Percentiles rank a stretch among this genome's conserved stretches.
Conservation (phyloP, 345 rosid species). For the Conringia planisiliqua region DNA sequence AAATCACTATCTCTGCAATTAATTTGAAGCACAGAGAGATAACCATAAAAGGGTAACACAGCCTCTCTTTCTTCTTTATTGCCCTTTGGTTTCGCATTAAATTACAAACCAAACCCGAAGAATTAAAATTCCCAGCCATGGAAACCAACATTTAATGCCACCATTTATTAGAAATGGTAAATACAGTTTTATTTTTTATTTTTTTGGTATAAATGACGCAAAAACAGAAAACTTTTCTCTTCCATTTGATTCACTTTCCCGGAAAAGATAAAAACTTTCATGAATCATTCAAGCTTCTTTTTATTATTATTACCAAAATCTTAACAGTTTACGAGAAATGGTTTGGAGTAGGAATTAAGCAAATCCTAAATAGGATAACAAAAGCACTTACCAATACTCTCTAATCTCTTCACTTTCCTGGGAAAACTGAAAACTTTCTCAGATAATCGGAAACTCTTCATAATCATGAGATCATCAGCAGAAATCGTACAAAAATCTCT, state of each 20-base stretch:
- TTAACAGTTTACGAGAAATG: not conserved
- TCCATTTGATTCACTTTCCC: not conserved
- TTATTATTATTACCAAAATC: not conserved
- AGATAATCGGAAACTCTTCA: slow-evolving; percentile 20
- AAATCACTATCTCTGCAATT: slow-evolving; percentile 27
- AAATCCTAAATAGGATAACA: not conserved
- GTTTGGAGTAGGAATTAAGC: not conserved
- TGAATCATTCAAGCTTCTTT: not conserved
- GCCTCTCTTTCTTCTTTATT: slow-evolving; percentile 40
- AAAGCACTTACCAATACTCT: slow-evolving; percentile 14
- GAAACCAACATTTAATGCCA: slow-evolving; percentile 24
- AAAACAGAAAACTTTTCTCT: not conserved
- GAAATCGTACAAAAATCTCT: not conserved
- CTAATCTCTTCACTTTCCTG: slow-evolving; percentile 19
- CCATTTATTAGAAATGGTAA: not conserved
- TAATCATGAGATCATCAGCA: slow-evolving; percentile 20
- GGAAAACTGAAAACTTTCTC: slow-evolving; percentile 28
- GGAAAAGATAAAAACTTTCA: not conserved
- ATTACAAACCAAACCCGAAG: slow-evolving; percentile 35
- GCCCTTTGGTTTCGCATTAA: slow-evolving; percentile 43
- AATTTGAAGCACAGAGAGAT: not conserved
- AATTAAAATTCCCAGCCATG: slow-evolving; percentile 16
- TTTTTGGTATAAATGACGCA: not conserved
- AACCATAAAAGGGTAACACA: slow-evolving; percentile 27
- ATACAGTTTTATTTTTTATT: not conserved